Conservation (phyloP, 208 protist species). For the Trypanosoma lewisi region DNA sequence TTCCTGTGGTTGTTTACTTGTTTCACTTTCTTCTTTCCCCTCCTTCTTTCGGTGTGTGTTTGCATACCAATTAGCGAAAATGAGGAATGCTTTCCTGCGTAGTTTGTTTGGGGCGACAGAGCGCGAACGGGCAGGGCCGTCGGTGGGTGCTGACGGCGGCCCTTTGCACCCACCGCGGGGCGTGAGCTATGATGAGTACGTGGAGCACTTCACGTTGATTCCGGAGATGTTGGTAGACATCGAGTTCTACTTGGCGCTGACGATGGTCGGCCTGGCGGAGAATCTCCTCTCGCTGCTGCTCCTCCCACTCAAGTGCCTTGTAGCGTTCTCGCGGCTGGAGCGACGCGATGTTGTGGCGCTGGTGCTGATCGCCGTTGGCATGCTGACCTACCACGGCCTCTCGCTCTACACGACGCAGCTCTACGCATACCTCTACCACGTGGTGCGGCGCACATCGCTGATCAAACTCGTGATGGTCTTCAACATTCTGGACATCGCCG, state of each 20-base stretch:
- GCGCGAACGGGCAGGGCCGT: conserved; percentile 2
- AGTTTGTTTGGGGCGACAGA: conserved; percentile 18
- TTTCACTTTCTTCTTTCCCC: not conserved
- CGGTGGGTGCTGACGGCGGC: not conserved
- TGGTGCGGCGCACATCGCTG: conserved; percentile 77
- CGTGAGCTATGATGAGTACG: conserved; percentile 10
- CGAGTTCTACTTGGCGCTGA: conserved; percentile 38
- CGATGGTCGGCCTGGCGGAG: conserved; percentile 30
- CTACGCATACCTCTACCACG: conserved; percentile 84
- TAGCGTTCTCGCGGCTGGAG: conserved; percentile 22
- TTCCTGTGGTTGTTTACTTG: not conserved
- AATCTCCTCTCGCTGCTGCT: conserved; percentile 32
- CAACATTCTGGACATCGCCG: conserved; percentile 90
- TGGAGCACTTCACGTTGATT: conserved; percentile 32
- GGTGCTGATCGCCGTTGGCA: conserved; percentile 31
- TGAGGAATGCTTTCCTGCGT: conserved; percentile 6
- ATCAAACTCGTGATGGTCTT: conserved; percentile 96
- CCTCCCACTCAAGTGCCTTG: conserved; percentile 29
- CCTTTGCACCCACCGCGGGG: not conserved
- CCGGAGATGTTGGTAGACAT: conserved; percentile 33
- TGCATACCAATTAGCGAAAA: not conserved
- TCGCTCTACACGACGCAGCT: conserved; percentile 28
- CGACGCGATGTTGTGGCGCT: conserved; percentile 29
- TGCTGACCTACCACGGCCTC: conserved; percentile 25
- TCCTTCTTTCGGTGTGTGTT: not conserved